Percentiles rank a stretch among this genome's conserved stretches.
Evolutionary conservation across 78 protist species (phyloP).

Genomic region (Mastigamoeba balamuthi): DNA sequence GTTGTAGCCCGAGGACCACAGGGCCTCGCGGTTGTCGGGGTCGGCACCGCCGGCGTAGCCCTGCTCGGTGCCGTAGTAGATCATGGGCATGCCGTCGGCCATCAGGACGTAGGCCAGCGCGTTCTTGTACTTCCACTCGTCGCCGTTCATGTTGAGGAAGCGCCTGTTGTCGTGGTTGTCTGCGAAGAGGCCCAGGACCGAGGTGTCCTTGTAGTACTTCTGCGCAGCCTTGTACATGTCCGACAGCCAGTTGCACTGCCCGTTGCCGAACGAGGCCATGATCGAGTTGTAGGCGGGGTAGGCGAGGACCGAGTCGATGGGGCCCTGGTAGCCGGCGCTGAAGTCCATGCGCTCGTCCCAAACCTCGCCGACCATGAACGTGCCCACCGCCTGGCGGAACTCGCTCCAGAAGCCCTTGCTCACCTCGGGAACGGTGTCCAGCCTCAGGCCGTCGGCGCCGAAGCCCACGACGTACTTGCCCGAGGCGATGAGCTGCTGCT

Average conservation of each 20-base stretch:
- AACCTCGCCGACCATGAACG: constrained; percentile 76
- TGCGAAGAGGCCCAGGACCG: constrained; percentile 42
- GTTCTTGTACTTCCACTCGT: constrained; percentile 20
- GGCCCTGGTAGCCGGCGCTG: constrained; percentile 34
- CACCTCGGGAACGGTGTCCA: constrained; percentile 82
- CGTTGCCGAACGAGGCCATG: constrained; percentile 27
- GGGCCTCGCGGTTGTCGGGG: constrained; percentile 65
- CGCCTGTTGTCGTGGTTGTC: constrained; percentile 85
- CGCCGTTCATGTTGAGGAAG: constrained; percentile 43
- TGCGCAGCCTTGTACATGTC: background rate
- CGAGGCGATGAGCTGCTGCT: constrained; percentile 29
- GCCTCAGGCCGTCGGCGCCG: constrained; percentile 69
- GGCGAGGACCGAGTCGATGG: constrained; percentile 41
- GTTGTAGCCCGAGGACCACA: constrained; percentile 57
- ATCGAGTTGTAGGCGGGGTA: constrained; percentile 69
- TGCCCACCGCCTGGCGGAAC: constrained; percentile 25
- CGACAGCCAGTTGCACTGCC: constrained; percentile 44
- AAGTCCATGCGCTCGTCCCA: constrained; percentile 49
- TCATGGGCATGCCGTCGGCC: constrained; percentile 62
- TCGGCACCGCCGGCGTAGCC: constrained; percentile 62
- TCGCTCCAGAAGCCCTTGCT: too few species aligned
- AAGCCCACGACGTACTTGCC: constrained; percentile 21
- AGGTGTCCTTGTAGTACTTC: background rate
- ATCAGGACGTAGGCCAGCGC: constrained; percentile 54
- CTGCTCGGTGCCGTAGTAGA: constrained; percentile 85